Evolutionary conservation across 31 red algal genomes (phyloP).

Genomic region (Asparagopsis taxiformis): DNA sequence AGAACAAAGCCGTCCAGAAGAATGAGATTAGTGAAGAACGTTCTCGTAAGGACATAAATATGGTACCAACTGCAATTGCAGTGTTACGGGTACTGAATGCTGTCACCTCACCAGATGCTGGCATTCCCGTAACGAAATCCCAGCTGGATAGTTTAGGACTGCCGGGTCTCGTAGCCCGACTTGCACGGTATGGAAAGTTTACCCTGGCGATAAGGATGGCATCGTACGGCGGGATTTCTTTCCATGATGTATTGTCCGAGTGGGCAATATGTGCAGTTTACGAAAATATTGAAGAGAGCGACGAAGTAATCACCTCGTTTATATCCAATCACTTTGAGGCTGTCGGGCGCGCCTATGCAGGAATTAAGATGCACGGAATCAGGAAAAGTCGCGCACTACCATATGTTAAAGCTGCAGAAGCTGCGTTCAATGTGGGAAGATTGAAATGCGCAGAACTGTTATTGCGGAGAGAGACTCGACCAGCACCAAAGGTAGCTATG

Average conservation of each 20-base stretch:
- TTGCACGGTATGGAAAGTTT: constrained; percentile 56
- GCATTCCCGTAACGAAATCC: constrained; percentile 54
- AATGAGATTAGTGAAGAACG: constrained; percentile 8
- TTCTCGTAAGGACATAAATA: constrained; percentile 35
- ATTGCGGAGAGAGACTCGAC: constrained; percentile 49
- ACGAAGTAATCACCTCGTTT: constrained; percentile 41
- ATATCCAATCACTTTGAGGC: constrained; percentile 60
- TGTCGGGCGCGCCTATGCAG: constrained; percentile 22
- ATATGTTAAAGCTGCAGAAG: constrained; percentile 67
- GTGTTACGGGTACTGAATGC: constrained; percentile 55
- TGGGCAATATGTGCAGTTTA: constrained; percentile 44
- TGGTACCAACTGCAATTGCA: constrained; percentile 68
- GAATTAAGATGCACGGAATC: constrained; percentile 15
- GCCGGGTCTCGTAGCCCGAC: constrained; percentile 39
- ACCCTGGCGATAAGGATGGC: constrained; percentile 59
- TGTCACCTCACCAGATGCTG: constrained; percentile 12
- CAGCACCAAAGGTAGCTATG: constrained; percentile 65
- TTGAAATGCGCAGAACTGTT: constrained; percentile 61
- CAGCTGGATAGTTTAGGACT: constrained; percentile 62
- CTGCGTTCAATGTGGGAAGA: constrained; percentile 30
- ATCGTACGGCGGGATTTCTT: constrained; percentile 59
- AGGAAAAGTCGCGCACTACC: constrained; percentile 38
- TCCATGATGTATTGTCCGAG: constrained; percentile 49
- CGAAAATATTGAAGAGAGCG: constrained; percentile 37
- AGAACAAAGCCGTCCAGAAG: no score